Base-by-base conservation (phyloP, 768 basidiomycete genomes). In the Symmetrospora coprosmae region DNA sequence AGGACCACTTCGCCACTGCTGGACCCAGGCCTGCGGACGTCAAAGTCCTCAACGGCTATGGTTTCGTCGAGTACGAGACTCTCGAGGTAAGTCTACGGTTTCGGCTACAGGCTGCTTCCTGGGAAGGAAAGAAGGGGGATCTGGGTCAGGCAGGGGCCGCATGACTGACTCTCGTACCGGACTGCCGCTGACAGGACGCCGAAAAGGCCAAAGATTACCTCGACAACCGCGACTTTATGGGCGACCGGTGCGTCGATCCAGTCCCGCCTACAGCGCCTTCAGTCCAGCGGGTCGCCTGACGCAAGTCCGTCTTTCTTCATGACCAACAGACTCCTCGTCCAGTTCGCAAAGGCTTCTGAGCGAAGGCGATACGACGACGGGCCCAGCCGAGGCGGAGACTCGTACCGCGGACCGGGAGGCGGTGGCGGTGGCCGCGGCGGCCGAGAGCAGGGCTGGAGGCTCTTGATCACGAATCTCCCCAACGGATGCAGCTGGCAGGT, bases 401-500 rank as follows among this genome's bases (percentile, higher is more conserved):
- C n/a, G n/a, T n/a, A n/a, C n/a, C 34, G 41, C 43, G 50, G 33
- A 43, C 79, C 60, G 81, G 80, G 51, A 82, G 80, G 68, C 79
- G 80, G 70, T 80, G 81, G 68, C 75, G 75, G 47, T n/a, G 47
- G 78, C 76, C 56, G 77, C 73, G 25, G 74, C 73, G 65, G 80
- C 79, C 58, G 78, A 76, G 39, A 77, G 31, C 55, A 43, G 14
- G 68, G 66, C 21, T 62, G 66, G 78, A 16, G 60, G 66, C 77
- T 96, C 59, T 78, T 85, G 63, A 87, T 99, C 61, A 80, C 84
- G 37, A 88, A 88, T 56, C 80, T 97, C 65, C 87, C 89, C 66
- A 83, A 85, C 71, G 87, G 91, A 71, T 92, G 89, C 45, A 94
- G 90, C 74, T 97, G 91, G 91, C 91, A 97, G 89, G 91, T 97